Conservation (phyloP, 176 grass and related monocot genomes). For the Canna indica region DNA sequence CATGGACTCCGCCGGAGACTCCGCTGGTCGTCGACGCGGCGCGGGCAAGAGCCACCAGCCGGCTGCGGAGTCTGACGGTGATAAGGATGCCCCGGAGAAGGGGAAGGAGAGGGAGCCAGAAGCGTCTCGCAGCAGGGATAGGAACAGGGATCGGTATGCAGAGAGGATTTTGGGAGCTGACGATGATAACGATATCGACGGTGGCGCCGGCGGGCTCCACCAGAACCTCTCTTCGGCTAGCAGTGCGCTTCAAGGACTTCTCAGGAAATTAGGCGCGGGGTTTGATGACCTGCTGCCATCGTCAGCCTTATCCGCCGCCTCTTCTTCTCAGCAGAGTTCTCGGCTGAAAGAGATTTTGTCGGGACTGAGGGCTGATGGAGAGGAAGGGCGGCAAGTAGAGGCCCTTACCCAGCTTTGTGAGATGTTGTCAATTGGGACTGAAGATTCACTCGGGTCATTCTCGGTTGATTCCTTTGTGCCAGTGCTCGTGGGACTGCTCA, state of each 20-base stretch:
- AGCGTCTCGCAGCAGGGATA: slow-evolving; percentile 23
- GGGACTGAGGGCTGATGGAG: slow-evolving; percentile 57
- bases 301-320: slow-evolving; percentile 25
- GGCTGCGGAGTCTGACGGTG: background rate
- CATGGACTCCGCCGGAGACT: slow-evolving; percentile 50
- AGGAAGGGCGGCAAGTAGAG: slow-evolving; percentile 59
- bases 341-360: slow-evolving; percentile 56
- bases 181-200: slow-evolving; percentile 63
- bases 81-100: slow-evolving; percentile 33
- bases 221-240: slow-evolving; percentile 64
- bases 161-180: slow-evolving; percentile 50
- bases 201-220: slow-evolving; percentile 38
- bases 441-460: slow-evolving; percentile 56
- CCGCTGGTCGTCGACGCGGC: slow-evolving; percentile 26
- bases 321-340: slow-evolving; percentile 33
- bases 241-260: slow-evolving; percentile 63
- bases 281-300: slow-evolving; percentile 70
- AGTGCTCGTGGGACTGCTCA: slow-evolving; percentile 63
- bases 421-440: slow-evolving; percentile 75
- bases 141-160: slow-evolving; percentile 44
- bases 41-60: slow-evolving; percentile 17
- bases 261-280: slow-evolving; percentile 67
- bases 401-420: slow-evolving; percentile 69
- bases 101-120: slow-evolving; percentile 44
- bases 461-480: slow-evolving; percentile 72